Base-by-base conservation (phyloP, 768 basidiomycete genomes). In the Phaffia australis region DNA sequence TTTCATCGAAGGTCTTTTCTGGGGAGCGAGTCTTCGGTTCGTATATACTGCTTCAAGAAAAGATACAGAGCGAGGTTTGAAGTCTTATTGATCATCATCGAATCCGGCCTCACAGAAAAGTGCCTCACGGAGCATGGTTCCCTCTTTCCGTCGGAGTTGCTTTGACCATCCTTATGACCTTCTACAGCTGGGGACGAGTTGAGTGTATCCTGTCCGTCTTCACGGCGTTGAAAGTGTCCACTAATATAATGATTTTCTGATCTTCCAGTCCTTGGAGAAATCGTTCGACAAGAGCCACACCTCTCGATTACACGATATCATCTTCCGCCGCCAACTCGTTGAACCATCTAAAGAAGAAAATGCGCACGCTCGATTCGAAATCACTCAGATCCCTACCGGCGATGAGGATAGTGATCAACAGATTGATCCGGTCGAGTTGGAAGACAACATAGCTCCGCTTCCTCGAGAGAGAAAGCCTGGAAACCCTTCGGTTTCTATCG, bases 51-150 rank as follows among this genome's bases (percentile, higher is more conserved):
- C 27, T 48, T 32, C 19, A 15, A 9, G 8, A 9, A 61, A 51
- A 16, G n/a, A 11, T 25, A 25, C 51, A 57, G 52, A 64, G 25
- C 63, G 30, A 18, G 8, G 69, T 69, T 9, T 23, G n/a, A 9
- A 8, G 9, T 56, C 54, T 56, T 56, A 21, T 14, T 56, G n/a
- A n/a, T n/a, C n/a, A n/a, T n/a, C n/a, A n/a, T n/a, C n/a, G n/a
- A n/a, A n/a, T n/a, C n/a, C n/a, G n/a, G n/a, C 58, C 68, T 21
- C 58, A 69, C 27, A 68, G 79, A 71, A 85, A 86, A 73, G 78
- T 85, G 5, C 84, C 84, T 0, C 75, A 79, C 25, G 85, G 85
- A 21, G 85, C 84, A 1, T 87, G 84, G 83, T 84, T 85, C 11
- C 83, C 85, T 1, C 78, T 87, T 15, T 78, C 80, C 71, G 79